Base-by-base conservation (phyloP, 192 early-diverging fungal species). In the Polychytrium aggregatum region DNA sequence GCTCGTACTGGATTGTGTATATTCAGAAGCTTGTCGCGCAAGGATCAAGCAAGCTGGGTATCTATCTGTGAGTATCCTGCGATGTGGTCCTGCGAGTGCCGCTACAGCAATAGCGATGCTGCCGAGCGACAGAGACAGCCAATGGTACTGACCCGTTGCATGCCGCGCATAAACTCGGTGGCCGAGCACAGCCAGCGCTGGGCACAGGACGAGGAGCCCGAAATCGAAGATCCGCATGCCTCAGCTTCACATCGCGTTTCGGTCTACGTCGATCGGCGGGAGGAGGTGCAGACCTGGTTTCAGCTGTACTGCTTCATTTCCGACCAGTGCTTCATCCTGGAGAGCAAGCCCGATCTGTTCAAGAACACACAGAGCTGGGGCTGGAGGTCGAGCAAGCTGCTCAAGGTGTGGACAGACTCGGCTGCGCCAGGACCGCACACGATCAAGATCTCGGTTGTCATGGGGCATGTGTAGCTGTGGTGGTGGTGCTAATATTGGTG, bases 1-100 rank as follows among this genome's bases (percentile, higher is more conserved):
- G n/a, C n/a, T n/a, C n/a, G n/a, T n/a, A n/a, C n/a, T 70, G 68
- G 68, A 54, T 51, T 34, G 21, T 70, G 2, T 70, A 70, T 38
- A 8, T 68, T n/a, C 63, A 70, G 37, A 50, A 34, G 21, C 29
- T 51, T 25, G 30, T 36, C 40, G 25, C 21, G 24, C 25, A 35
- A 2, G 40, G 36, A 20, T 20, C 39, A 11, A n/a, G 47, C 31
- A 48, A 65, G 34, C 48, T 70, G 3, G 68, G 68, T 8, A 44
- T 70, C 1, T 70, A 65, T 41, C 33, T 70, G 55, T 44, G 55
- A 53, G 39, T 42, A 16, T n/a, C 1, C 0, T n/a, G n/a, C n/a
- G n/a, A n/a, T n/a, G n/a, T n/a, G n/a, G n/a, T n/a, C n/a, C n/a
- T n/a, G n/a, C n/a, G n/a, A n/a, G n/a, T n/a, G n/a, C n/a, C n/a